These are phyloP conservation scores for Lactifluus piperatus DNA, from an alignment of 768 basidiomycete genomes.

Conservation along the genomic window DNA sequence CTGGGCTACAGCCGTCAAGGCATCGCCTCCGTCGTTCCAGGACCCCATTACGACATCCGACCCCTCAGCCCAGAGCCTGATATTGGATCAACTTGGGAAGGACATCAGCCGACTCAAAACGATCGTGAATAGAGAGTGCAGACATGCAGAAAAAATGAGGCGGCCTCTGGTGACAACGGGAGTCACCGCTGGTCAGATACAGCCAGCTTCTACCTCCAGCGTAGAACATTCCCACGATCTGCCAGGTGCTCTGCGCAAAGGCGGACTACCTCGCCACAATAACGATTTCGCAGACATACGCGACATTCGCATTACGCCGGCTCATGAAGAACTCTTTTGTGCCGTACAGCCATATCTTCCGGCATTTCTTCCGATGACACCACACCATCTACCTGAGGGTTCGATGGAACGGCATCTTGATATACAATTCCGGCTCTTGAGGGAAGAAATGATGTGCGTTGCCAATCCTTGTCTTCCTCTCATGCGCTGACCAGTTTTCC, in stretches of 20 bases:
- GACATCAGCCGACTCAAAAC: slow-evolving; percentile 28
- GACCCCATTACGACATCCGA: slow-evolving; percentile 31
- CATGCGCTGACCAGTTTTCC: not conserved
- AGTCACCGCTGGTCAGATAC: slow-evolving; percentile 12
- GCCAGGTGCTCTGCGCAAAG: slow-evolving; percentile 40
- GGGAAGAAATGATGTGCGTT: slow-evolving; percentile 62
- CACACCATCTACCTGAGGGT: slow-evolving; percentile 46
- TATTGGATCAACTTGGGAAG: slow-evolving; percentile 28
- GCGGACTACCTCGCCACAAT: slow-evolving; percentile 50
- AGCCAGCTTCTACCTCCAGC: slow-evolving; percentile 33
- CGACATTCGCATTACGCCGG: slow-evolving; percentile 57
- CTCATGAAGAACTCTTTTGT: slow-evolving; percentile 51
- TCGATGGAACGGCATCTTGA: slow-evolving; percentile 65
- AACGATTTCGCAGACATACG: slow-evolving; percentile 50
- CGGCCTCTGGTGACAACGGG: not conserved
- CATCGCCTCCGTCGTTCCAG: slow-evolving; percentile 35
- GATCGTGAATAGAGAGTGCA: slow-evolving; percentile 45
- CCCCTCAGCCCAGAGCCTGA: slow-evolving; percentile 29
- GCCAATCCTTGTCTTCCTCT: not conserved
- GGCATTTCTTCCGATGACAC: slow-evolving; percentile 46
- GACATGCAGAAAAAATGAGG: slow-evolving; percentile 24
- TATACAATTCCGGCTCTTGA: slow-evolving; percentile 61
- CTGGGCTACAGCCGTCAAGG: slow-evolving; percentile 38
- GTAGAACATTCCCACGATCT: slow-evolving; percentile 39
- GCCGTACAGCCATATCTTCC: slow-evolving; percentile 47